Evolutionary conservation across 139 green algal genomes (phyloP), one percentile per base, ranked within the genome.

Genomic region (Haematococcus sp.): DNA sequence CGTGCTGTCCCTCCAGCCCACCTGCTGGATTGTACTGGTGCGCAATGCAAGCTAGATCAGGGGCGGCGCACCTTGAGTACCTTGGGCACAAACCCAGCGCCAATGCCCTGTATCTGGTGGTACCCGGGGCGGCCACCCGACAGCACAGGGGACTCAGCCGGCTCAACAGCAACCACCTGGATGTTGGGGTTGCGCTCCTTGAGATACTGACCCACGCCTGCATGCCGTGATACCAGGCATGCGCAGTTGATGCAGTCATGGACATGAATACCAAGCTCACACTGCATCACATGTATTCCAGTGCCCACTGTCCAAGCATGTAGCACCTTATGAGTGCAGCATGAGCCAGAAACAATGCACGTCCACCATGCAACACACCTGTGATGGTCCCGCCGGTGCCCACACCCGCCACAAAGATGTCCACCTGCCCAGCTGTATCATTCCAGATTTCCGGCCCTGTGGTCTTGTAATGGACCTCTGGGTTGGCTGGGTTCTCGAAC

Each of bases 311-410:
- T n/a, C n/a, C n/a, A n/a, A n/a, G n/a, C n/a, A n/a, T n/a, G n/a
- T n/a, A n/a, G n/a, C n/a, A n/a, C n/a, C n/a, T n/a, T n/a, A n/a
- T n/a, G n/a, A n/a, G n/a, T n/a, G n/a, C n/a, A n/a, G n/a, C n/a
- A n/a, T n/a, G n/a, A n/a, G n/a, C n/a, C n/a, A n/a, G n/a, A n/a
- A n/a, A n/a, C n/a, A n/a, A n/a, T n/a, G n/a, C n/a, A n/a, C n/a
- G n/a, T n/a, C n/a, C n/a, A n/a, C 58, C 58, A 22, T n/a, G 19
- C 28, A 13, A 40, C 33, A 56, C 83, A 81, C 87, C 87, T 27
- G 92, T 95, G 74, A 99, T 97, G 28, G 95, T 99, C 40, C 96
- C 96, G n/a, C 96, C 96, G 0, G 96, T 99, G 55, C 96, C 96
- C 55, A 99, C 95, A 1, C 95, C 96, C 13, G 88, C 84, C 46